A percentile compares a stretch with the other conserved stretches of the same genome.
phyloP scores from a whole-genome alignment of 2,329 filamentous ascomycete genomes.

The Rhexocercosporidium sp. region DNA sequence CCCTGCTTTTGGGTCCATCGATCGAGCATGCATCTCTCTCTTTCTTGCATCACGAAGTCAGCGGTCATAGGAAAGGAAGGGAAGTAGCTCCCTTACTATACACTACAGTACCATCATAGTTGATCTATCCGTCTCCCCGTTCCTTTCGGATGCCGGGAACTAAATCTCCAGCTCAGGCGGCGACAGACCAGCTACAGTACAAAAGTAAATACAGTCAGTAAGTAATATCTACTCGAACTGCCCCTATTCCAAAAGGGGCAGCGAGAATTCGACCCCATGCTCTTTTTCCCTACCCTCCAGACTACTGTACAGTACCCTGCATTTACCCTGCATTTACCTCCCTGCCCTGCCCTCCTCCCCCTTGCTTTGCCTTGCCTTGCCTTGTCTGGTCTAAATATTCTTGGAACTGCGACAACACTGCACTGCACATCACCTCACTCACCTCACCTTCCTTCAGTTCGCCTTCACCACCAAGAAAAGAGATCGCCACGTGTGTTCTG shows the following conservation, averaged over 20 bases:
- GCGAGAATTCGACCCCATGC: not conserved
- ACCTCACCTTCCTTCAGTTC: not conserved
- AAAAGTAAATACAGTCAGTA: too few relatives aligned
- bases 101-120: too few relatives aligned
- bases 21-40: too few relatives aligned
- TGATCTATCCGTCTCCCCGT: too few relatives aligned
- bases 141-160: not conserved
- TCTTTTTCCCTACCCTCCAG: not conserved
- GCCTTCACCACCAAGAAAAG: not conserved
- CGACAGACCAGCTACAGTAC: too few relatives aligned
- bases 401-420: constrained; percentile 2
- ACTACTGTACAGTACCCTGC: too few relatives aligned
- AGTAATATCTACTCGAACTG: too few relatives aligned
- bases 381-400: not conserved
- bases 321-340: too few relatives aligned
- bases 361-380: not conserved
- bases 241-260: not conserved
- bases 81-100: too few relatives aligned
- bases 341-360: not conserved
- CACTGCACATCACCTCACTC: not conserved
- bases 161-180: not conserved
- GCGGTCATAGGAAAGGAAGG: too few relatives aligned
- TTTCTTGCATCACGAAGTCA: not conserved
- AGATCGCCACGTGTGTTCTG: constrained; percentile 11
- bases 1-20: not conserved